Evolutionary conservation across 306 rosid genomes (phyloP).

Genomic region (Gleditsia sinensis): DNA sequence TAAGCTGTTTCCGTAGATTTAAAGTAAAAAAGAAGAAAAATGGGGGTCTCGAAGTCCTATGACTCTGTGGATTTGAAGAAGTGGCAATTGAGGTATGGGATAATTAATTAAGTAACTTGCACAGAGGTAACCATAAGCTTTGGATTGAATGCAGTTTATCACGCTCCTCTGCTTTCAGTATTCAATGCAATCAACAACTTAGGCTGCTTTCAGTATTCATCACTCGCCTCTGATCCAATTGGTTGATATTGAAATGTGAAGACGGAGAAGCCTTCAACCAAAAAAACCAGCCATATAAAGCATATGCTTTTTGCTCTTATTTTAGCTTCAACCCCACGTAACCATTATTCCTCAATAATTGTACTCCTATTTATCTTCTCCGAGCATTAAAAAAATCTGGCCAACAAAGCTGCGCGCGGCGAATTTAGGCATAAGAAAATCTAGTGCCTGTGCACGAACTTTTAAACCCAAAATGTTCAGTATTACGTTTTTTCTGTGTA

Average conservation of each 20-base stretch:
- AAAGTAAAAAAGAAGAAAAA: too few species aligned
- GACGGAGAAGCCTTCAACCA: constrained; percentile 1
- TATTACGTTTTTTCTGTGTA: neutral
- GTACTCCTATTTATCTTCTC: neutral
- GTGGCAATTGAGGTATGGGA: too few species aligned
- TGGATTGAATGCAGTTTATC: constrained; percentile 28
- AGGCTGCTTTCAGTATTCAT: too few species aligned
- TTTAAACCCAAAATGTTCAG: too few species aligned
- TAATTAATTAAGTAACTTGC: too few species aligned
- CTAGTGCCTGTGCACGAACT: neutral
- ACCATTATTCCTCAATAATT: constrained; percentile 13
- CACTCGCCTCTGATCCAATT: constrained; percentile 28
- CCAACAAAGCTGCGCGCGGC: too few species aligned
- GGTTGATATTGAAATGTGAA: constrained; percentile 25
- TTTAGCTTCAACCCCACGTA: neutral
- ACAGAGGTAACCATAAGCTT: constrained; percentile 23
- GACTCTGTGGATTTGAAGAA: neutral
- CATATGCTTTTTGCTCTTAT: neutral
- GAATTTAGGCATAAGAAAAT: too few species aligned
- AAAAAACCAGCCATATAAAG: neutral
- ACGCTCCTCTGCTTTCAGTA: constrained; percentile 17
- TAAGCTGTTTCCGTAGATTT: too few species aligned
- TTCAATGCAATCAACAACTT: constrained; percentile 45
- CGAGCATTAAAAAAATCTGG: neutral
- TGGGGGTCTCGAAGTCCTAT: too few species aligned